Evolutionary conservation across 345 rosid species (phyloP), one percentile per base, ranked within the genome.

Genomic region (Brassica carinata): DNA sequence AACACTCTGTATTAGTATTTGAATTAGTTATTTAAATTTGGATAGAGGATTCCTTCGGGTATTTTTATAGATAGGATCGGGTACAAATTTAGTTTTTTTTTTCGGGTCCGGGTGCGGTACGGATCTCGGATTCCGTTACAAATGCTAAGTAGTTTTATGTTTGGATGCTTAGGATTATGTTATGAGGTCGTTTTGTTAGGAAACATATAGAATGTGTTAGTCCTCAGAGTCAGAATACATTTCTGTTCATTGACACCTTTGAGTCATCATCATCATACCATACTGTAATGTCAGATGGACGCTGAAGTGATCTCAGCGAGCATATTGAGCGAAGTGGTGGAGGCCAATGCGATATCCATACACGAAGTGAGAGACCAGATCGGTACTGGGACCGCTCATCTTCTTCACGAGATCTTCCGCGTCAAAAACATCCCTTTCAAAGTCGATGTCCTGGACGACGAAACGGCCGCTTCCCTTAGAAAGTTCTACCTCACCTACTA

Each of bases 231-330:
- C 45, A 29, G 53, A 8, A 73, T 38, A 59, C 9, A 2, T 29
- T 4, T 59, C n/a, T 59, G 23, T 38, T 7, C 15, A 70, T 6
- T 71, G 36, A 31, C 15, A 26, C n/a, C n/a, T 9, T 59, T 45
- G 55, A 36, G 19, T 6, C 48, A 30, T 66, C 67, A 30, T 67
- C 53, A 58, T 59, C 51, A 59, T 72, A 19, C 23, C 53, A 59
- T 75, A 34, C 19, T 48, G 64, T 80, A 64, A 67, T 61, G 77
- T 77, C 84, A 95, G 97, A 93, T 95, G 99, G 98, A 93, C 81
- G 97, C 94, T 8, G 98, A 95, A 86, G 98, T 93, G n/a, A 91
- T 95, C 72, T 95, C 99, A 8, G 97, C 98, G 33, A 90, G 97
- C 40, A 77, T 95, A 69, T 67, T 95, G 82, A 84, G 87, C 43